Percentiles rank a stretch among this genome's conserved stretches.
phyloP scores from a whole-genome alignment of 2,329 filamentous ascomycete species.

The Dryadomyces quercus-mongolicae region DNA sequence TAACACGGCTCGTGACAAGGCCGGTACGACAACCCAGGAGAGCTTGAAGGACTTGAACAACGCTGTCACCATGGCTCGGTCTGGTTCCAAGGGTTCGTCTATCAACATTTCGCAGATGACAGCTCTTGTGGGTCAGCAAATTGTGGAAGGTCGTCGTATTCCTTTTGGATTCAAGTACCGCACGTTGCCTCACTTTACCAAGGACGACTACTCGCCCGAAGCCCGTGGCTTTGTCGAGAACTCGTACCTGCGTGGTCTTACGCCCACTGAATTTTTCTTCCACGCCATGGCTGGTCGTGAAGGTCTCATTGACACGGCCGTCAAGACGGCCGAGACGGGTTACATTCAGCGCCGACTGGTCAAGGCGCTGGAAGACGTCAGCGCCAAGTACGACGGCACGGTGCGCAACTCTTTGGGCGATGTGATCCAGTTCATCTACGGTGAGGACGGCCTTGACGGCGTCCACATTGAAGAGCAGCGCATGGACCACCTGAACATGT shows the following conservation, averaged over 20 bases:
- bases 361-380: conserved; percentile 95
- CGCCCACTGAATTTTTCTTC: conserved; percentile 96
- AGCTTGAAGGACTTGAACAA: conserved; percentile 95
- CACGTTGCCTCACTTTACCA: conserved; percentile 93
- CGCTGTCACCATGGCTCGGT: conserved; percentile 88
- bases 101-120: conserved; percentile 99
- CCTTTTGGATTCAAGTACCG: conserved; percentile 99
- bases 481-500: conserved; percentile 75
- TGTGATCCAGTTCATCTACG: conserved; percentile 93
- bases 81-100: conserved; percentile 94
- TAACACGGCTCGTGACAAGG: conserved; percentile 92
- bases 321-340: conserved; percentile 98
- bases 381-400: conserved; percentile 94
- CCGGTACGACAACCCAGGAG: conserved; percentile 83
- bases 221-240: conserved; percentile 98
- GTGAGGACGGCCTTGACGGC: conserved; percentile 92
- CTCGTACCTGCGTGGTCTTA: conserved; percentile 90
- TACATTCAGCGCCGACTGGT: conserved; percentile 98
- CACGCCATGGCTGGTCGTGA: conserved; percentile 99
- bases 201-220: conserved; percentile 97
- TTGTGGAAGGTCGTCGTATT: conserved; percentile 96
- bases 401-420: conserved; percentile 95
- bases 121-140: conserved; percentile 92
- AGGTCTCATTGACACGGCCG: conserved; percentile 97
- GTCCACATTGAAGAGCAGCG: conserved; percentile 87